Conservation (phyloP, 2,329 filamentous ascomycete genomes). For the Lasiodiplodia theobromae region DNA sequence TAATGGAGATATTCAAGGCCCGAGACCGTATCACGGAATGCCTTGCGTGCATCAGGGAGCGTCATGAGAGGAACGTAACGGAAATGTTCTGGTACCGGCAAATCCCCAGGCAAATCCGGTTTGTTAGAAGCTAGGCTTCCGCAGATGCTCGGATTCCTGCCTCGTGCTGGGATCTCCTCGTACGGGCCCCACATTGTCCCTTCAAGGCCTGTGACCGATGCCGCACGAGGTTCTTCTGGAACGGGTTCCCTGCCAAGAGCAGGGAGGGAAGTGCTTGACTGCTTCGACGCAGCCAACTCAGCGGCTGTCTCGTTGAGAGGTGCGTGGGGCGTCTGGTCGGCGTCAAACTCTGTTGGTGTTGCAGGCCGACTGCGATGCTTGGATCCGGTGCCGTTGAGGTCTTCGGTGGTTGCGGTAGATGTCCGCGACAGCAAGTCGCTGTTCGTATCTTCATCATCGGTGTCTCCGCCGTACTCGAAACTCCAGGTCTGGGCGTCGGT, state of each 20-base stretch:
- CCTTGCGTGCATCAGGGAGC: slow-evolving; percentile 78
- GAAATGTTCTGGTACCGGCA: slow-evolving; percentile 82
- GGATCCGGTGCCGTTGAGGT: slow-evolving; percentile 6
- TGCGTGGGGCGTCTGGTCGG: slow-evolving; percentile 27
- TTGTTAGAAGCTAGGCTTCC: slow-evolving; percentile 72
- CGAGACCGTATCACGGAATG: slow-evolving; percentile 91
- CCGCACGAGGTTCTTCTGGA: slow-evolving; percentile 22
- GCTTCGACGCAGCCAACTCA: slow-evolving; percentile 24
- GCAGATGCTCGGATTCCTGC: slow-evolving; percentile 79
- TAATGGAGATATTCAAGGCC: slow-evolving; percentile 85
- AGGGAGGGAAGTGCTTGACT: slow-evolving; percentile 27
- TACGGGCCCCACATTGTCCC: slow-evolving; percentile 81
- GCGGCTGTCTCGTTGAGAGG: slow-evolving; percentile 27
- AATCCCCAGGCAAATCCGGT: slow-evolving; percentile 62
- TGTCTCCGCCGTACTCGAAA: slow-evolving; percentile 76
- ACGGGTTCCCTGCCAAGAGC: slow-evolving; percentile 22
- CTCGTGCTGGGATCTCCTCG: slow-evolving; percentile 63
- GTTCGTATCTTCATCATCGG: slow-evolving; percentile 57
- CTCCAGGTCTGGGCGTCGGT: slow-evolving; percentile 76
- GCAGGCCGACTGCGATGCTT: slow-evolving; percentile 21
- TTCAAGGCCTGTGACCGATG: slow-evolving; percentile 65
- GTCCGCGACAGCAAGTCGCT: slow-evolving; percentile 46
- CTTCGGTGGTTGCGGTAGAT: slow-evolving; percentile 41
- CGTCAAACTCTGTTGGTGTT: slow-evolving; percentile 26
- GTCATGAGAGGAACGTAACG: slow-evolving; percentile 95